Base-by-base conservation (phyloP, 2,329 filamentous ascomycete genomes). In the Thielaviopsis euricoi region DNA sequence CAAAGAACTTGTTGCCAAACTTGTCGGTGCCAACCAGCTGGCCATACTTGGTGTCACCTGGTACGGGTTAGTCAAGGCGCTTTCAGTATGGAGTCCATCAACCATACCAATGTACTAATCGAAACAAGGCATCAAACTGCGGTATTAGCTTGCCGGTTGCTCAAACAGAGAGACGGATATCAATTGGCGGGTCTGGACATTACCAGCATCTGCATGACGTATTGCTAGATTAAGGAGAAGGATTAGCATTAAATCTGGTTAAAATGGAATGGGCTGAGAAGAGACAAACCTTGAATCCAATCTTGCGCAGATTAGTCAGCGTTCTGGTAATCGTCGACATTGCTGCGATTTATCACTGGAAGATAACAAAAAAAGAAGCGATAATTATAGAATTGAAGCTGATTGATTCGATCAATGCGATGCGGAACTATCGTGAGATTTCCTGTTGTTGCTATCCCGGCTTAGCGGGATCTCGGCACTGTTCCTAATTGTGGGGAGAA, bases 1-100 rank as follows among this genome's bases (percentile, higher is more conserved):
- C 93, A 71, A 82, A 98, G 79, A 80, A 98, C 76, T 95, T 97
- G 82, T 98, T 98, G 71, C 93, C 94, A 70, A 84, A 94, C 71
- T 83, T 82, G 76, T 98, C 93, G 67, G 75, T 80, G 66, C 85
- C 93, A 64, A 98, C 81, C 64, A 95, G 78, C 50, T 81, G 83
- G 67, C 93, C 94, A 68, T 86, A 83, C 77, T 98, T 98, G 73
- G 93, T 98, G 74, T 98, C 93, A 76, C 91, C 90, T 93, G 69
- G 13, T 1, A 2, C 37, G 17, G 3, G 37, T 43, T 43, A 43
- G 37, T 15, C 37, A 43, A 43, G 13, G 2, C 17, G 13, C 13
- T 12, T 40, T 10, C 10, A 12, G 15, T 12, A 4, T 17, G n/a
- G 15, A 43, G 10, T n/a, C 15, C 37, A n/a, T 43, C 37, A 40